phyloP scores from a whole-genome alignment of 805 yeast species.

The Saccharomycopsis fermentans region DNA sequence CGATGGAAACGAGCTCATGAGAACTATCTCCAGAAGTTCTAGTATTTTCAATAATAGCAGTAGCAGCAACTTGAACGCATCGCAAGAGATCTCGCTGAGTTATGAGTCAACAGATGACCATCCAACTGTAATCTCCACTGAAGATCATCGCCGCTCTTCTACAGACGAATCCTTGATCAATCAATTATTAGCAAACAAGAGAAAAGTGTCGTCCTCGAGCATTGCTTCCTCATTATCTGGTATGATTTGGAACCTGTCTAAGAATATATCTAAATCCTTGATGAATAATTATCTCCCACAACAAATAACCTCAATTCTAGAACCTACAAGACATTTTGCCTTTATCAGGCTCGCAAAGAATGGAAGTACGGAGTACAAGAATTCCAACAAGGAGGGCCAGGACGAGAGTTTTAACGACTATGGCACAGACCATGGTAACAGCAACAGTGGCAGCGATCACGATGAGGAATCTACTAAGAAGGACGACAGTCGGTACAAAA shows the following conservation, averaged over 20 bases:
- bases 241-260: conserved; percentile 22
- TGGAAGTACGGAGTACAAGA: neutral
- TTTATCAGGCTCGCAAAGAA: conserved; percentile 34
- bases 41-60: neutral
- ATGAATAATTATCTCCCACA: conserved; percentile 35
- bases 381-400: neutral
- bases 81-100: neutral
- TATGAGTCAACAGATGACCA: neutral
- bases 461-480: neutral
- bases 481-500: neutral
- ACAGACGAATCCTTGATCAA: conserved; percentile 17
- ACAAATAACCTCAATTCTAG: conserved; percentile 47
- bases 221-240: conserved; percentile 22
- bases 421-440: neutral
- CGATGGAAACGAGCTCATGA: conserved; percentile 10
- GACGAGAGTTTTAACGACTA: neutral
- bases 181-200: conserved; percentile 6
- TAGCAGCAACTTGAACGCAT: neutral
- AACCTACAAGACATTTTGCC: conserved; percentile 60
- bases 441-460: neutral
- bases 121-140: neutral
- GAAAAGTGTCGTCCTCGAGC: conserved; percentile 3
- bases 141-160: conserved; percentile 6
- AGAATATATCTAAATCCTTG: conserved; percentile 19
- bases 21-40: conserved; percentile 6